Base-by-base conservation (phyloP, 257 asterid genomes). In the Oldenlandia corymbosa region DNA sequence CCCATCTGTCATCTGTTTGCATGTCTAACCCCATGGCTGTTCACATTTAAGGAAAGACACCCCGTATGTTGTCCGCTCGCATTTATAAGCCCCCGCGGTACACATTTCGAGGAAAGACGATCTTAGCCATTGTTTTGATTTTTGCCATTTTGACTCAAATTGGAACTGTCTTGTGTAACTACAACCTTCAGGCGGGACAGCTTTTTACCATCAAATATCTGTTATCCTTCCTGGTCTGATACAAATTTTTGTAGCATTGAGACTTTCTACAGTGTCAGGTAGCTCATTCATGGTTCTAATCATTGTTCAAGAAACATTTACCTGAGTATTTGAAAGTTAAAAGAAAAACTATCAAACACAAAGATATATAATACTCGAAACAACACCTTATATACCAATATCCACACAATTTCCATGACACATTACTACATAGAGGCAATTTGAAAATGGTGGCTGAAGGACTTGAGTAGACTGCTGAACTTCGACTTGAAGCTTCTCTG, bases 391-490 rank as follows among this genome's bases (percentile, higher is more conserved):
- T 16, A 21, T 10, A 21, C 2, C 16, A 10, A 13, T 9, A 3
- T 31, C 14, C n/a, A 18, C 24, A 43, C n/a, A 7, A 51, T n/a
- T 16, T 17, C 11, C 1, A 57, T 23, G 24, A 45, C 17, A 42
- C 10, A 30, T 46, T 59, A 56, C 73, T 71, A 76, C n/a, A 71
- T 51, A 28, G 60, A 70, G 62, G 59, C 71, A 63, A 60, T 52
- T 47, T 27, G 64, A 31, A 48, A 53, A 70, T 37, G 80, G 61
- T 58, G 56, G 76, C 51, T 13, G 54, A 63, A 78, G 71, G 62
- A 73, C 73, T 21, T 64, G 69, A 67, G 71, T 72, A 41, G 79
- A 72, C 52, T 74, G 36, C 16, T 78, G 71, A 68, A 27, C 60
- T 37, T 62, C 0, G 72, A 56, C 31, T 51, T 68, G 7, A 64